Conservation (phyloP, 2,329 filamentous ascomycete species). For the Aspergillus sojae region DNA sequence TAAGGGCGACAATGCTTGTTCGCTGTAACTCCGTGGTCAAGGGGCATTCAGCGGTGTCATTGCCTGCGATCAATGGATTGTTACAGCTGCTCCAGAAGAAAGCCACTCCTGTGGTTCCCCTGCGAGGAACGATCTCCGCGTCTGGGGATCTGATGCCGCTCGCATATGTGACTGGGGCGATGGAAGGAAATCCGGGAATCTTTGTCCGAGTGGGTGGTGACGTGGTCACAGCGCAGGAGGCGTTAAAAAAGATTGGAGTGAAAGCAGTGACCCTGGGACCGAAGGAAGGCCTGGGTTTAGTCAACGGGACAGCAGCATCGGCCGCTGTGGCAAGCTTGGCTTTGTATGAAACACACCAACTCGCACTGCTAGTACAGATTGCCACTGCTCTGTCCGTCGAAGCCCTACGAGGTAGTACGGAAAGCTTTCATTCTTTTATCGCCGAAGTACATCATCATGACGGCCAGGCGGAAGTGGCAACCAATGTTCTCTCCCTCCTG, state of each 20-base stretch:
- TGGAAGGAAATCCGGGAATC: constrained; percentile 46
- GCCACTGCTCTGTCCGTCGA: constrained; percentile 65
- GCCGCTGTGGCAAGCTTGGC: constrained; percentile 51
- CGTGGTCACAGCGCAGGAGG: no score
- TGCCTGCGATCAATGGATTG: constrained; percentile 51
- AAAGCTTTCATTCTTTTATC: constrained; percentile 62
- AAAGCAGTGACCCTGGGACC: constrained; percentile 35
- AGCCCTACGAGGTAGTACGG: constrained; percentile 57
- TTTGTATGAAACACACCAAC: constrained; percentile 55
- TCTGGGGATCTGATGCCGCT: constrained; percentile 46
- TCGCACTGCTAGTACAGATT: constrained; percentile 58
- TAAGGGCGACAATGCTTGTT: constrained; percentile 58
- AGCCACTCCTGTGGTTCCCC: constrained; percentile 45
- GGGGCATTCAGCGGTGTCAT: constrained; percentile 59
- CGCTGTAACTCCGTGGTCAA: constrained; percentile 59
- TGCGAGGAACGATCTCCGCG: constrained; percentile 46
- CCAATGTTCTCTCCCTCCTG: constrained; percentile 58
- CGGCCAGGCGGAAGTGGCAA: constrained; percentile 60
- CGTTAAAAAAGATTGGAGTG: no score
- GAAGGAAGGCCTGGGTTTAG: constrained; percentile 54
- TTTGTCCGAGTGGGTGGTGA: constrained; percentile 35
- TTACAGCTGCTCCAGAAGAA: constrained; percentile 52
- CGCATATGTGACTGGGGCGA: constrained; percentile 42
- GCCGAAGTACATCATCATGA: constrained; percentile 59
- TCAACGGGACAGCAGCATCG: constrained; percentile 55